These are phyloP conservation scores for Eruca vesicaria DNA, from an alignment of 441 rosid species.

Conservation along the genomic window DNA sequence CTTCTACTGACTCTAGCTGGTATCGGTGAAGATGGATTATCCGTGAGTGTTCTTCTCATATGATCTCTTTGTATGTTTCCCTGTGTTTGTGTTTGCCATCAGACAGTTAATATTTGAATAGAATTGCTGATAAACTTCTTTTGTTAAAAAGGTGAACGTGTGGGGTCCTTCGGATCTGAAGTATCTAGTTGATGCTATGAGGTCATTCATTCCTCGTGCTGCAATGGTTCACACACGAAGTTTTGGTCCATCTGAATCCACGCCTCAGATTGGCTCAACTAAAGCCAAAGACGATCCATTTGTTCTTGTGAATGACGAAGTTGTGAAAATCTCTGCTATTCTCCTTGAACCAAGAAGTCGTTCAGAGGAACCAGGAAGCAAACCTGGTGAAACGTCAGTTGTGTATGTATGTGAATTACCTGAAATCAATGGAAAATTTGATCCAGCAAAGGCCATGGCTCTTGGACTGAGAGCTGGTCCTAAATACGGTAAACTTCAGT, in stretches of 20 bases:
- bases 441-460: constrained; percentile 73
- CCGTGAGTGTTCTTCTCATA: constrained; percentile 36
- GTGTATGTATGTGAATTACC: constrained; percentile 86
- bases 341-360: constrained; percentile 48
- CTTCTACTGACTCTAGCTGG: constrained; percentile 46
- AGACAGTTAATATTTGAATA: neutral
- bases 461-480: constrained; percentile 88
- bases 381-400: constrained; percentile 83
- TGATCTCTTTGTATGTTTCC: constrained; percentile 28
- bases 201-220: constrained; percentile 89
- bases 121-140: constrained; percentile 18
- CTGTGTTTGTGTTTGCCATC: constrained; percentile 5
- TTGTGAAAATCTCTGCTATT: constrained; percentile 85
- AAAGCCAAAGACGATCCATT: constrained; percentile 48
- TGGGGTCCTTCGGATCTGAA: constrained; percentile 98
- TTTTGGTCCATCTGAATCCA: constrained; percentile 64
- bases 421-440: constrained; percentile 83
- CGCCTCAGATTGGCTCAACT: constrained; percentile 33
- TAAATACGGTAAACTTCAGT: constrained; percentile 71
- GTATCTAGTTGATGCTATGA: constrained; percentile 89
- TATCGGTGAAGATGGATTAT: constrained; percentile 42
- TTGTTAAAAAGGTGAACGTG: constrained; percentile 66
- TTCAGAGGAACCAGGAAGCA: constrained; percentile 41
- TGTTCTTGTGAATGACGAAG: constrained; percentile 74
- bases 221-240: constrained; percentile 91